Evolutionary conservation across 75 land plant species (phyloP).

Genomic region (Cunninghamia lanceolata): DNA sequence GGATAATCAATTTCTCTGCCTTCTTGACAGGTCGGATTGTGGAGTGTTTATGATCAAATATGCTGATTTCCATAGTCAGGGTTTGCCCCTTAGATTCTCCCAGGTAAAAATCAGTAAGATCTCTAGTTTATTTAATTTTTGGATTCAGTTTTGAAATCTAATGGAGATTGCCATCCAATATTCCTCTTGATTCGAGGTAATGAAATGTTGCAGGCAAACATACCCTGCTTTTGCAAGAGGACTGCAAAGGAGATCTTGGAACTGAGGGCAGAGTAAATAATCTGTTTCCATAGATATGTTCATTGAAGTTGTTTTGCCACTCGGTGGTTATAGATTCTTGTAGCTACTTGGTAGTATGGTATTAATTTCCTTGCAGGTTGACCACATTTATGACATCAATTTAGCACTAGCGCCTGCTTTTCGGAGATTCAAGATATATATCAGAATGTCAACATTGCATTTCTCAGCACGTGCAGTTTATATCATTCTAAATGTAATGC

Average conservation of each 20-base stretch:
- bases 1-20: neutral
- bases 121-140: neutral
- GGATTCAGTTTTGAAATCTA: neutral
- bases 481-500: neutral
- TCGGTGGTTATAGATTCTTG: neutral
- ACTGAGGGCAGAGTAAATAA: conserved; percentile 41
- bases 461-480: neutral
- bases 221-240: conserved; percentile 61
- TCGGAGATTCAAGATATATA: neutral
- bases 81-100: conserved; percentile 47
- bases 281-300: neutral
- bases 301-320: neutral
- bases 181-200: conserved; percentile 5
- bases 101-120: conserved; percentile 45
- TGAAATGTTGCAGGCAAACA: conserved; percentile 45
- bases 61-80: conserved; percentile 89
- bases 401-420: neutral
- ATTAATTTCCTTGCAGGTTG: neutral
- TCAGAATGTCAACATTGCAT: neutral
- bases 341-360: neutral
- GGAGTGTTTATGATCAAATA: conserved; percentile 98
- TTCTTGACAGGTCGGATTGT: conserved; percentile 75
- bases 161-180: neutral
- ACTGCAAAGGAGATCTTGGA: conserved; percentile 56
- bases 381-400: neutral